A percentile compares a stretch with the other conserved stretches of the same genome.
Evolutionary conservation across 2,329 filamentous ascomycete species (phyloP).

Genomic region (Calonectria hawksworthii): DNA sequence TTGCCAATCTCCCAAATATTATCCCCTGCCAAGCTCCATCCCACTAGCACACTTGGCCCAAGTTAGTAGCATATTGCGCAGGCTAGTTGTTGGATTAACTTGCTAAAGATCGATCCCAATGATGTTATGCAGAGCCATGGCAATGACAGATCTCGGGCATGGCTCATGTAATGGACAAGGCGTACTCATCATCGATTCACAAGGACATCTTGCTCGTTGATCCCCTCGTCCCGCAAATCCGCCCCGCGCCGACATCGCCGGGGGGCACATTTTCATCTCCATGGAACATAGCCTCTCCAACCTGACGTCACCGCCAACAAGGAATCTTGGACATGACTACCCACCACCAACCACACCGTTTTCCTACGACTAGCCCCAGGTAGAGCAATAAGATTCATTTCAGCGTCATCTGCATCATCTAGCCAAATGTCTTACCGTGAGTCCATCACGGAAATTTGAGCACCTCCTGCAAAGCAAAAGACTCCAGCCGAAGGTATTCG

Average conservation of each 20-base stretch:
- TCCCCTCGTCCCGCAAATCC: slow-evolving; percentile 2
- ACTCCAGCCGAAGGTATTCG: background rate
- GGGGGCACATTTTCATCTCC: slow-evolving; percentile 7
- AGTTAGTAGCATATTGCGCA: background rate
- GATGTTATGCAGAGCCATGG: background rate
- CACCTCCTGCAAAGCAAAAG: background rate
- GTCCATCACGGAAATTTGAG: background rate
- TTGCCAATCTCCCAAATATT: background rate
- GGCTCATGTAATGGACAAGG: background rate
- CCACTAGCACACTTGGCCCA: background rate
- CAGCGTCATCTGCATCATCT: background rate
- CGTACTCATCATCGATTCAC: background rate
- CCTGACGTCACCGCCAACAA: slow-evolving; percentile 25
- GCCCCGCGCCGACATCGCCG: background rate
- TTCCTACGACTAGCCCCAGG: background rate
- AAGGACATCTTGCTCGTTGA: background rate
- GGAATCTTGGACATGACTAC: background rate
- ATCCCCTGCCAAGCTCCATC: background rate
- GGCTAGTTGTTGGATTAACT: background rate
- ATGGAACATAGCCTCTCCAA: background rate
- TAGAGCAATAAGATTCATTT: background rate
- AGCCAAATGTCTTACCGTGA: background rate
- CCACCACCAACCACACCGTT: background rate
- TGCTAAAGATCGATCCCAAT: background rate
- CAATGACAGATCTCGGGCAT: background rate